Evolutionary conservation across 2,329 filamentous ascomycete genomes (phyloP).

Genomic region (Cladosporium colombiae): DNA sequence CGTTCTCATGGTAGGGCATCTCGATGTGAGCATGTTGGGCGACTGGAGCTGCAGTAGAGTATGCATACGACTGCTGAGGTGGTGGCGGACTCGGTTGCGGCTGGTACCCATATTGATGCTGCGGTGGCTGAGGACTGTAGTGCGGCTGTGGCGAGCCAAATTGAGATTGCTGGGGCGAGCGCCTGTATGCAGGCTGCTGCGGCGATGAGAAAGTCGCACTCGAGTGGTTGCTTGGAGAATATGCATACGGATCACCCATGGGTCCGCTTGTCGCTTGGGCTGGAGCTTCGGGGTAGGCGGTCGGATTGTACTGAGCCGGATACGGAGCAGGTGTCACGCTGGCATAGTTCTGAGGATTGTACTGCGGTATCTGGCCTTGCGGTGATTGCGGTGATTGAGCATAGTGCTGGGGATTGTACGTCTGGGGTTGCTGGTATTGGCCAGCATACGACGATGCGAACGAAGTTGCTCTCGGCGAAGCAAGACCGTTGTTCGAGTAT

Average conservation of each 20-base stretch:
- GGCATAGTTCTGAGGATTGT: conserved; percentile 70
- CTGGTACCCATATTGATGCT: conserved; percentile 23
- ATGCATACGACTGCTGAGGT: conserved; percentile 24
- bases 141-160: conserved; percentile 26
- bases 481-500: conserved; percentile 24
- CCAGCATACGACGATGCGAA: conserved; percentile 30
- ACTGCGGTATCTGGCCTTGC: conserved; percentile 54
- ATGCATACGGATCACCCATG: conserved; percentile 32
- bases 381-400: conserved; percentile 50
- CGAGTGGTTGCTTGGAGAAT: conserved; percentile 27
- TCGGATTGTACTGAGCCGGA: conserved; percentile 28
- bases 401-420: conserved; percentile 67
- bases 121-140: conserved; percentile 31
- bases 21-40: conserved; percentile 22
- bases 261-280: conserved; percentile 32
- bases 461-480: conserved; percentile 12
- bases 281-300: conserved; percentile 30
- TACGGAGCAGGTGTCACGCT: conserved; percentile 41
- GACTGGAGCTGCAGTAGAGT: conserved; percentile 23
- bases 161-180: conserved; percentile 22
- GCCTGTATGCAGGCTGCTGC: conserved; percentile 14
- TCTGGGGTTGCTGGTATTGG: conserved; percentile 42
- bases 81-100: conserved; percentile 28
- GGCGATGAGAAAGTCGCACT: conserved; percentile 13
- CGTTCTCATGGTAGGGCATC: conserved; percentile 28